Conservation (phyloP, 192 early-diverging fungal genomes). For the Entrophospora sp. region DNA sequence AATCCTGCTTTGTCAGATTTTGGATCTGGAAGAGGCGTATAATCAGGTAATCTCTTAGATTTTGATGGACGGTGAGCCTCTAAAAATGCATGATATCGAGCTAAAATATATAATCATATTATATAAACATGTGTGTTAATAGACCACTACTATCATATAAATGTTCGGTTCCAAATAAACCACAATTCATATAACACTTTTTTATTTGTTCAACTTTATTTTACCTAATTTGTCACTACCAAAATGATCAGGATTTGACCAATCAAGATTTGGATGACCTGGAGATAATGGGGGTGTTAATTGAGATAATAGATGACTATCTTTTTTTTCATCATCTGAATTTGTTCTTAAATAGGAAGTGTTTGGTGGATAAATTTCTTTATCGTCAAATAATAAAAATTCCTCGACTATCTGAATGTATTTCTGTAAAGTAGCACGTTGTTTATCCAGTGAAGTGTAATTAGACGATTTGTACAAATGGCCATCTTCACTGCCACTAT, state of each 20-base stretch:
- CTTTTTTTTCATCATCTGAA: neutral
- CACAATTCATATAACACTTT: too few relatives aligned
- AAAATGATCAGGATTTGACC: constrained; percentile 26
- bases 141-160: too few relatives aligned
- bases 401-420: constrained; percentile 41
- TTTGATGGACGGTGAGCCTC: constrained; percentile 28
- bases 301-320: neutral
- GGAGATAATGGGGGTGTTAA: neutral
- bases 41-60: constrained; percentile 13
- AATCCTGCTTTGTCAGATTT: constrained; percentile 33
- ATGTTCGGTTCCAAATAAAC: too few relatives aligned
- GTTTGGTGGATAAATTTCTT: constrained; percentile 7
- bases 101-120: too few relatives aligned
- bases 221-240: constrained; percentile 24
- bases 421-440: constrained; percentile 34
- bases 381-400: constrained; percentile 23
- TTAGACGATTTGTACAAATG: constrained; percentile 40
- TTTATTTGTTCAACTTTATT: too few relatives aligned
- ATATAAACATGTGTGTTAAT: too few relatives aligned
- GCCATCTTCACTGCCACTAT: constrained; percentile 28
- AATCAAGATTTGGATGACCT: constrained; percentile 20
- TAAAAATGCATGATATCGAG: constrained; percentile 44
- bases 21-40: constrained; percentile 21
- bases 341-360: constrained; percentile 2
- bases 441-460: constrained; percentile 32